Evolutionary conservation across 768 basidiomycete genomes (phyloP), one percentile per base, ranked within the genome.

Genomic region (Trametes punicea): DNA sequence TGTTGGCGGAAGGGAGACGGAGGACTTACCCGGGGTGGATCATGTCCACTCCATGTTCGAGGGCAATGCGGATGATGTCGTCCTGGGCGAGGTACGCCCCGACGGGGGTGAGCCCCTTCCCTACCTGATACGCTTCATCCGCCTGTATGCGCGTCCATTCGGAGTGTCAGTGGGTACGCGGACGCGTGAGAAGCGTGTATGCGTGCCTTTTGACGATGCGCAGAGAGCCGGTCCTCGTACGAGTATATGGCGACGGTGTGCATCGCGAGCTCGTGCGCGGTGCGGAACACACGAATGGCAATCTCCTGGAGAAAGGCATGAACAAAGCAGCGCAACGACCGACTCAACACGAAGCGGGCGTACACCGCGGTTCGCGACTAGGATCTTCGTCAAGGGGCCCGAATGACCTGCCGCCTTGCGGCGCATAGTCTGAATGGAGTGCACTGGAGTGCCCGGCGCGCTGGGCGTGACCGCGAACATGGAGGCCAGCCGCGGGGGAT

Each of bases 41-140:
- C 97, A 99, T 98, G 70, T 98, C 96, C 23, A 99, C 97, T 23
- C 93, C 95, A 72, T 98, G 94, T 73, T 98, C 95, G 40, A 98
- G 80, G n/a, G 94, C 93, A 62, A 94, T 88, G 61, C 85, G 77
- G 74, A 99, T 94, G 73, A 99, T 98, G 67, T 97, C 94, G 65
- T 98, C 93, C 71, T 98, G 95, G 2, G 95, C 88, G 61, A 99
- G 88, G 72, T 99, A 99, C 9, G 97, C 97, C 16, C 79, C 97
- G 36, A 99, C 97, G 29, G 97, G 97, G 13, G 95, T 94, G 47
- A 98, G 73, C 8, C 97, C 97, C 66, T 90, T 93, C 52, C 97
- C 97, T 61, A 98, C 97, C 74, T 93, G 90, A 73, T 99, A 99
- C 1, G 95, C 94, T 74, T 99, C 97, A 72, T 99, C 97, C 60